A percentile compares a stretch with the other conserved stretches of the same genome.
Conservation (phyloP, 2,329 filamentous ascomycete genomes). For the Dactylonectria estremocensis region DNA sequence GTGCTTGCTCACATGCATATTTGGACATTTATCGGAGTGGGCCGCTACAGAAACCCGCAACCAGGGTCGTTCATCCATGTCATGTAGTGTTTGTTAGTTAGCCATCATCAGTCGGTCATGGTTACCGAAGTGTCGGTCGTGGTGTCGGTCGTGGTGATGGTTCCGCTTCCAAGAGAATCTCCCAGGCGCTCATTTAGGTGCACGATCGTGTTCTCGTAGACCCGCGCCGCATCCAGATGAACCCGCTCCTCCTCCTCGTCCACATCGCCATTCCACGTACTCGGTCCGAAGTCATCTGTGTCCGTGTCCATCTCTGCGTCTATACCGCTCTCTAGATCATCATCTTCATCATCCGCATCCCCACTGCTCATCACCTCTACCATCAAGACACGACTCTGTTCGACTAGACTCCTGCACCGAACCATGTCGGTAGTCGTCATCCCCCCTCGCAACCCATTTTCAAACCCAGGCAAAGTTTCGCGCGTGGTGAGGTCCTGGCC, state of each 20-base stretch:
- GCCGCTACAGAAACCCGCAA: not conserved
- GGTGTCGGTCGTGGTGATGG: slow-evolving; percentile 3
- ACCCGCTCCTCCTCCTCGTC: slow-evolving; percentile 66
- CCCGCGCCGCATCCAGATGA: slow-evolving; percentile 79
- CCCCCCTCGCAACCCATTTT: slow-evolving; percentile 72
- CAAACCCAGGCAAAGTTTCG: slow-evolving; percentile 79
- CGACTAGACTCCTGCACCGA: slow-evolving; percentile 84
- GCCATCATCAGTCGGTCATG: slow-evolving; percentile 11
- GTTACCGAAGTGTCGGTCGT: slow-evolving; percentile 13
- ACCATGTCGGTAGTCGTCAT: slow-evolving; percentile 90
- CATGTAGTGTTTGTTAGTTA: not conserved
- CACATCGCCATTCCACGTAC: slow-evolving; percentile 52
- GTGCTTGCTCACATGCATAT: not conserved
- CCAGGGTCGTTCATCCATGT: not conserved
- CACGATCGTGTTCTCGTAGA: slow-evolving; percentile 86
- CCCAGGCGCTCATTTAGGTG: slow-evolving; percentile 78
- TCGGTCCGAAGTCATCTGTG: slow-evolving; percentile 43
- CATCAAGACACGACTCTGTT: slow-evolving; percentile 80
- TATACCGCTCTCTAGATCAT: slow-evolving; percentile 49
- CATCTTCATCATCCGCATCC: slow-evolving; percentile 59
- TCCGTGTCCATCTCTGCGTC: slow-evolving; percentile 52
- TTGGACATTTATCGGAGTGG: not conserved
- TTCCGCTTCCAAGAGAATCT: slow-evolving; percentile 16
- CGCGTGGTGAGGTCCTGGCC: slow-evolving; percentile 78
- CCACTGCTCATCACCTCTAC: slow-evolving; percentile 75